Conservation (phyloP, 257 asterid genomes). For the Salvia rosmarinus region DNA sequence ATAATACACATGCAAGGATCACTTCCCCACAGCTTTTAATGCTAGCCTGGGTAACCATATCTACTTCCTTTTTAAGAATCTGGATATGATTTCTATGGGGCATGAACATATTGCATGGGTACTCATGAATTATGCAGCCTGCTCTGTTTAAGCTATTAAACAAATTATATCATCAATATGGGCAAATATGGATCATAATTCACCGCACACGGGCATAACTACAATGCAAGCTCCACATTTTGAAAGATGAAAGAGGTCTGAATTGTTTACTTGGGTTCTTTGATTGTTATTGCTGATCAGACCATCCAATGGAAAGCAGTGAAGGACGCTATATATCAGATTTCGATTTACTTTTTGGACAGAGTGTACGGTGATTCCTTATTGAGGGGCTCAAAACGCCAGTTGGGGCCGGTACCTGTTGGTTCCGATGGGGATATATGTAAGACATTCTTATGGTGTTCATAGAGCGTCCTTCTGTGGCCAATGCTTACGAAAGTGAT, state of each 20-base stretch:
- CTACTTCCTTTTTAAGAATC: not conserved
- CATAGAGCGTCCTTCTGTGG: constrained; percentile 62
- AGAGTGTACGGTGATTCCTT: constrained; percentile 36
- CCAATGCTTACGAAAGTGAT: constrained; percentile 77
- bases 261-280: constrained; percentile 8
- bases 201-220: not conserved
- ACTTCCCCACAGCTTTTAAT: constrained; percentile 26
- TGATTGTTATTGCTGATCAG: not conserved
- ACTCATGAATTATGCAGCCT: constrained; percentile 23
- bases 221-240: constrained; percentile 1
- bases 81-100: constrained; percentile 17
- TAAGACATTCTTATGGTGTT: constrained; percentile 53
- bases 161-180: constrained; percentile 17
- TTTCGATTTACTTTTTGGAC: constrained; percentile 37
- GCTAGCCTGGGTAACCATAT: constrained; percentile 27
- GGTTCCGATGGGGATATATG: constrained; percentile 56
- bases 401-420: constrained; percentile 40
- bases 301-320: constrained; percentile 21
- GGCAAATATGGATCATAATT: constrained; percentile 4
- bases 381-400: constrained; percentile 59
- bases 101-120: constrained; percentile 3
- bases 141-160: not conserved
- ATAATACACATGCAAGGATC: not conserved
- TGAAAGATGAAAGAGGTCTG: constrained; percentile 2
- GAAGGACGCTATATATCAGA: constrained; percentile 11